phyloP scores from a whole-genome alignment of 83 land plant genomes.

The Thuja plicata region DNA sequence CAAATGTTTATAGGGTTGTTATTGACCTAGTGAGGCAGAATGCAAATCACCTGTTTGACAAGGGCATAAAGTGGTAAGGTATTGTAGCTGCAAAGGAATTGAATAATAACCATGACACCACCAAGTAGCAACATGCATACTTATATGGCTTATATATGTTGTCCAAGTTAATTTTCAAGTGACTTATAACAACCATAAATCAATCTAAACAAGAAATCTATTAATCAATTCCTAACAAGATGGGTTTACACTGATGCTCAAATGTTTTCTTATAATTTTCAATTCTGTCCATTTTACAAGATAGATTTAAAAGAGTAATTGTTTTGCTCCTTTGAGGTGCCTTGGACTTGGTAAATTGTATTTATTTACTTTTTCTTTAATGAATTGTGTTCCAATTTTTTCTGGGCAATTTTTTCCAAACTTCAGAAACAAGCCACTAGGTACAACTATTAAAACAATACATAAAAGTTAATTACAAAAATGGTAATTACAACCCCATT shows the following conservation, averaged over 20 bases:
- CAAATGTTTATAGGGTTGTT: no score
- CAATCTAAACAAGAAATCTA: not conserved
- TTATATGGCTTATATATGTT: constrained; percentile 65
- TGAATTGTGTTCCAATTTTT: no score
- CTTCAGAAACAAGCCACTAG: no score
- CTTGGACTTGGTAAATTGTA: not conserved
- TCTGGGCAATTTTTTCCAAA: no score
- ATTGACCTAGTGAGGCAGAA: not conserved
- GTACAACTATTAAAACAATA: no score
- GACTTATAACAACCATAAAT: not conserved
- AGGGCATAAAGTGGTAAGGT: constrained; percentile 81
- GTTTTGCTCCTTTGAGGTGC: not conserved
- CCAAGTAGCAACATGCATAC: not conserved
- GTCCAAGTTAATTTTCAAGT: constrained; percentile 47
- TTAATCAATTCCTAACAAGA: not conserved
- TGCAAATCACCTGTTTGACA: constrained; percentile 62
- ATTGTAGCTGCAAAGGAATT: constrained; percentile 77
- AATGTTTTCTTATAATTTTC: not conserved
- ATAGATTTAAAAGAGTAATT: not conserved
- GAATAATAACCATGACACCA: constrained; percentile 57
- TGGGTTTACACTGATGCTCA: not conserved
- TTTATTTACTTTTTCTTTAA: not conserved
- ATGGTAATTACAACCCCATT: no score
- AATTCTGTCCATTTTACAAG: not conserved
- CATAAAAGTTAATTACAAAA: no score